Conservation (phyloP, 2,329 filamentous ascomycete species). For the Diaporthe eres region DNA sequence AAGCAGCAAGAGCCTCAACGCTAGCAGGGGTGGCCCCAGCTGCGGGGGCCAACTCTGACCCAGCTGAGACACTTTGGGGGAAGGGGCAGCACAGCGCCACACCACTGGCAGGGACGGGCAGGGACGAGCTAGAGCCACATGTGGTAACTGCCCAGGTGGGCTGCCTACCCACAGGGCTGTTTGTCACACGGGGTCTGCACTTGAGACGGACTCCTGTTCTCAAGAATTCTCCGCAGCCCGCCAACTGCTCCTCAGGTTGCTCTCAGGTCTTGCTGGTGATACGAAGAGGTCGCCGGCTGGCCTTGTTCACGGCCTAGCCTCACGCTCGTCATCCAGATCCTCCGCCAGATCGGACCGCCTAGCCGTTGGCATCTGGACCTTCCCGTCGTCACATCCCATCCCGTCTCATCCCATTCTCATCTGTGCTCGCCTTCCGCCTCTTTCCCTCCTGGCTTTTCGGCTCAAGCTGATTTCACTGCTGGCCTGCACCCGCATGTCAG, state of each 20-base stretch:
- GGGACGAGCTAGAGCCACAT: not conserved
- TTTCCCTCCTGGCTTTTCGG: not conserved
- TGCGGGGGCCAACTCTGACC: not conserved
- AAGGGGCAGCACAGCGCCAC: not conserved
- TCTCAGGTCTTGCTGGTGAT: not conserved
- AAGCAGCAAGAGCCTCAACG: slow-evolving; percentile 33
- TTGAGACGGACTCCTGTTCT: slow-evolving; percentile 24
- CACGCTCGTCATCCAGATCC: not conserved
- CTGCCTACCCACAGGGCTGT: not conserved
- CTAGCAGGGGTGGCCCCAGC: slow-evolving; percentile 22
- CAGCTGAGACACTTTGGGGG: slow-evolving; percentile 26
- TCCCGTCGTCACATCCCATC: not conserved
- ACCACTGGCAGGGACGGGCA: not conserved
- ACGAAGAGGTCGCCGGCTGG: not conserved
- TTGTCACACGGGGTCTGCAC: slow-evolving; percentile 12
- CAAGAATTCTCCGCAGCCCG: slow-evolving; percentile 8
- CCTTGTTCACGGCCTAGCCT: not conserved
- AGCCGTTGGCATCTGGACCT: not conserved
- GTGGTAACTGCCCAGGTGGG: slow-evolving; percentile 3
- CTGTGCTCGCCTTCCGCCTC: not conserved
- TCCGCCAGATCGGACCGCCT: slow-evolving; percentile 20
- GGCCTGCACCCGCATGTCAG: not conserved
- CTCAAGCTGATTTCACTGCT: not conserved
- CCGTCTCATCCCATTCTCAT: not conserved
- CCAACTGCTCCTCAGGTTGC: not conserved